Evolutionary conservation across 352 stramenopile species (phyloP), one percentile per base, ranked within the genome.

Genomic region (Plasmopara viticola): DNA sequence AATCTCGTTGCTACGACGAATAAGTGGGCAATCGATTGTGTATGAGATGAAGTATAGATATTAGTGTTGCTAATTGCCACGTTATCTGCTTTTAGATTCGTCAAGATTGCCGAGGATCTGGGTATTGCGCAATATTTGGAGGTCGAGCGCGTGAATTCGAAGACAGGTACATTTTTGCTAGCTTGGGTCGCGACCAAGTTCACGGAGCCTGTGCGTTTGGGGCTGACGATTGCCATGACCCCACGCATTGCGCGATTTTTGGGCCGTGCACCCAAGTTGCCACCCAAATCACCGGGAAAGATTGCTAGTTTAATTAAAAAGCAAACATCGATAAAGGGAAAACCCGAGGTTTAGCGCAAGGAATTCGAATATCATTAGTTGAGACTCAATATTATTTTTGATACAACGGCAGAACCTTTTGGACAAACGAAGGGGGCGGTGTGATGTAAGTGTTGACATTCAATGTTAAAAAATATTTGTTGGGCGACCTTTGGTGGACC

Each of bases 121-220:
- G 81, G 81, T 20, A 77, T 91, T 45, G 81, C 78, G 34, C 71
- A 90, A 64, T 85, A 93, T 59, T 62, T 93, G 20, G 80, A 93
- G 51, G 51, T 93, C 25, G 71, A 90, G 64, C 74, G 65, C 33
- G 83, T 93, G 56, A 90, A 76, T 60, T 73, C 79, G 47, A 90
- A 88, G 75, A 87, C 76, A 8, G 79, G 83, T 14, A 76, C 78
- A 40, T 90, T 94, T 45, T 51, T 91, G 42, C 73, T 94, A 41
- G 83, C 83, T 28, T 94, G 83, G 83, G 70, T 91, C 52, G 83
- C 78, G 42, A 94, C 83, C 51, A 94, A 94, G 68, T 94, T 94
- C 63, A 91, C 83, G 10, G 83, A 94, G 67, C 83, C 83, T 1
- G 15, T 94, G 58, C 74, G 83, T 17, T 66, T 94, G 25, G 83